Evolutionary conservation across 768 basidiomycete genomes (phyloP).

Genomic region (Sistotremastrum suecicum): DNA sequence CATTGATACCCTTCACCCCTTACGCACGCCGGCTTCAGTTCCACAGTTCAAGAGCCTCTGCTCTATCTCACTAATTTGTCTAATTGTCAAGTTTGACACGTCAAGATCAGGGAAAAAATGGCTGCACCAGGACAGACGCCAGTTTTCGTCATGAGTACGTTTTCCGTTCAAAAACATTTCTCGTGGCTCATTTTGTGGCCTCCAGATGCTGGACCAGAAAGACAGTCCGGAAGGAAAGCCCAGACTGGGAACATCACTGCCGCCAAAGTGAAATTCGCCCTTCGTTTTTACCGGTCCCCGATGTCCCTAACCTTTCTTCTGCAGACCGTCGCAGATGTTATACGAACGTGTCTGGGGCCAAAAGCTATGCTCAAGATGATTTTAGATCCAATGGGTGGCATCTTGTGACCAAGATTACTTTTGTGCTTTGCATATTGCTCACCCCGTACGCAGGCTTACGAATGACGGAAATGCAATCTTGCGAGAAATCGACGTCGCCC

Average conservation of each 20-base stretch:
- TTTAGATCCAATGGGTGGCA: conserved; percentile 97
- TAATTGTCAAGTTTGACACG: too few relatives aligned
- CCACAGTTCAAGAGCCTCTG: too few relatives aligned
- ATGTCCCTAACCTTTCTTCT: background rate
- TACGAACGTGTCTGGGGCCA: conserved; percentile 91
- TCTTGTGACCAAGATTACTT: conserved; percentile 38
- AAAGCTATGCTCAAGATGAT: conserved; percentile 99
- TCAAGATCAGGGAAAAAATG: background rate
- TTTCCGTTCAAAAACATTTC: background rate
- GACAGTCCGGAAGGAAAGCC: conserved; percentile 89
- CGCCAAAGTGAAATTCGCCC: conserved; percentile 54
- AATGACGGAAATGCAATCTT: conserved; percentile 99
- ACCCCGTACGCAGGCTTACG: conserved; percentile 46
- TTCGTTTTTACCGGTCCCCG: background rate
- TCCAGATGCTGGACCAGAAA: conserved; percentile 83
- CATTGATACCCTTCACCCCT: too few relatives aligned
- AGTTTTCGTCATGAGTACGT: conserved; percentile 72
- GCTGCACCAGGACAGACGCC: conserved; percentile 43
- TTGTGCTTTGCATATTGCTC: conserved; percentile 7
- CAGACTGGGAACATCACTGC: conserved; percentile 96
- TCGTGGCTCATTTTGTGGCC: background rate
- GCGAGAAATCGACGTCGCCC: conserved; percentile 96
- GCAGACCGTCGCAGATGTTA: conserved; percentile 95
- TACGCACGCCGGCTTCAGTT: too few relatives aligned
- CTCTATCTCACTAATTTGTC: too few relatives aligned